Percentiles rank a stretch among this genome's conserved stretches.
Evolutionary conservation across 805 yeast species (phyloP).

Genomic region (Brettanomyces anomalus): DNA sequence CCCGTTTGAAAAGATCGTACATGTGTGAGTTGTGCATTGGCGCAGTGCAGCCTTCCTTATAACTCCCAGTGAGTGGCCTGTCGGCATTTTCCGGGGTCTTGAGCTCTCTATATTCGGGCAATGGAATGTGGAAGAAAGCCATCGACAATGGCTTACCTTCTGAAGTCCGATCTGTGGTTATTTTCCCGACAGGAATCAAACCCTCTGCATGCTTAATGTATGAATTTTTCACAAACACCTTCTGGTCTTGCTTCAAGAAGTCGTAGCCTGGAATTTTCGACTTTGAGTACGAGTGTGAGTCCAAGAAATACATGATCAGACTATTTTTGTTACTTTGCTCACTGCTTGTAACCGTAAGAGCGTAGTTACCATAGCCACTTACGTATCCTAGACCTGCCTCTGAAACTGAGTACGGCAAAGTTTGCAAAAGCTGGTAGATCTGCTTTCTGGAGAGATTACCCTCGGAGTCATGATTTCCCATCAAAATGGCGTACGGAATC

Average conservation of each 20-base stretch:
- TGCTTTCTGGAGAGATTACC: constrained; percentile 55
- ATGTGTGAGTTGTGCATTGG: constrained; percentile 66
- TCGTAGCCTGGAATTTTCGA: constrained; percentile 80
- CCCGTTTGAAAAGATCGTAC: constrained; percentile 42
- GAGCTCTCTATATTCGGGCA: constrained; percentile 67
- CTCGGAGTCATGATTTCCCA: constrained; percentile 96
- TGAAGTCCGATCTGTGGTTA: constrained; percentile 7
- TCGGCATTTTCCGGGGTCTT: constrained; percentile 7
- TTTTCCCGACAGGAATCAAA: background rate
- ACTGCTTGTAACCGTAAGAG: constrained; percentile 40
- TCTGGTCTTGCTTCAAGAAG: constrained; percentile 45
- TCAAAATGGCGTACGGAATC: constrained; percentile 76
- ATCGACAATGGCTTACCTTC: constrained; percentile 48
- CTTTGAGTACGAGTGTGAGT: constrained; percentile 70
- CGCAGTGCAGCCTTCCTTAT: constrained; percentile 70
- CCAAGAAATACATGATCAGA: constrained; percentile 64
- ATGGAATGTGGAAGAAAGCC: constrained; percentile 93
- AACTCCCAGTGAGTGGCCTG: constrained; percentile 45
- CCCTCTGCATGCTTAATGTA: constrained; percentile 1
- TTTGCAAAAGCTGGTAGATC: constrained; percentile 45
- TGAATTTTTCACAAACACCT: constrained; percentile 9
- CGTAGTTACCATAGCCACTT: constrained; percentile 81
- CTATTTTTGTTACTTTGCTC: constrained; percentile 29
- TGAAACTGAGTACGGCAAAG: constrained; percentile 63
- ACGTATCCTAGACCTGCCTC: constrained; percentile 54